Conservation (phyloP, 2,329 filamentous ascomycete genomes). For the Phialophora tarda region DNA sequence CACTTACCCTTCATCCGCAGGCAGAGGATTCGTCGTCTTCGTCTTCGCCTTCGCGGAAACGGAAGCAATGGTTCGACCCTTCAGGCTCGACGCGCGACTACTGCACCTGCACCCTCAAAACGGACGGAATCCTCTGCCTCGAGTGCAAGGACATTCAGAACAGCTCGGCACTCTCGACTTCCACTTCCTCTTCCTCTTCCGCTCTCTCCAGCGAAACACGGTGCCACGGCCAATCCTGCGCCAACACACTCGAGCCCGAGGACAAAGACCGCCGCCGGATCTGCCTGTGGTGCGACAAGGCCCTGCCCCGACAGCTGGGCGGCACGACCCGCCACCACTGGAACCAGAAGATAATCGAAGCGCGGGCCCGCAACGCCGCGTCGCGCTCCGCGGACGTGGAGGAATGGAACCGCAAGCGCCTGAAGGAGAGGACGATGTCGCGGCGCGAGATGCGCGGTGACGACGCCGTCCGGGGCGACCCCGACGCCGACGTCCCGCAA, state of each 20-base stretch:
- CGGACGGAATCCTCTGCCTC: constrained; percentile 42
- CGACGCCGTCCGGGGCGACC: constrained; percentile 35
- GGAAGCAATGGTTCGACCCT: constrained; percentile 29
- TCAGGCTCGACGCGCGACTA: constrained; percentile 37
- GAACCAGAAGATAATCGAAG: constrained; percentile 39
- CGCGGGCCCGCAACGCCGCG: constrained; percentile 33
- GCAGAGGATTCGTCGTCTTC: constrained; percentile 10
- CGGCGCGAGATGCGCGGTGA: constrained; percentile 39
- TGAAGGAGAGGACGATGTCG: constrained; percentile 35
- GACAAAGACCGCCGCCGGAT: constrained; percentile 42
- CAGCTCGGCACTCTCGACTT: not conserved
- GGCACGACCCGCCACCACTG: constrained; percentile 37
- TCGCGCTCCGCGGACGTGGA: constrained; percentile 37
- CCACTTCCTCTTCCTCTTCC: not conserved
- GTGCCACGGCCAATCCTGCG: constrained; percentile 42
- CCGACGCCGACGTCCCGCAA: constrained; percentile 36
- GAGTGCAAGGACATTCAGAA: constrained; percentile 42
- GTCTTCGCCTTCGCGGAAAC: not conserved
- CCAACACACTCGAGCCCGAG: constrained; percentile 35
- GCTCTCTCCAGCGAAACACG: not conserved
- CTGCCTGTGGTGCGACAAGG: constrained; percentile 44
- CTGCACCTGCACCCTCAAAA: constrained; percentile 41
- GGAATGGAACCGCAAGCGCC: constrained; percentile 36
- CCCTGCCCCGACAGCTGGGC: constrained; percentile 36
- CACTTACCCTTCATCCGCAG: constrained; percentile 21